Base-by-base conservation (phyloP, 2,329 filamentous ascomycete species). In the Nothophoma quercina region DNA sequence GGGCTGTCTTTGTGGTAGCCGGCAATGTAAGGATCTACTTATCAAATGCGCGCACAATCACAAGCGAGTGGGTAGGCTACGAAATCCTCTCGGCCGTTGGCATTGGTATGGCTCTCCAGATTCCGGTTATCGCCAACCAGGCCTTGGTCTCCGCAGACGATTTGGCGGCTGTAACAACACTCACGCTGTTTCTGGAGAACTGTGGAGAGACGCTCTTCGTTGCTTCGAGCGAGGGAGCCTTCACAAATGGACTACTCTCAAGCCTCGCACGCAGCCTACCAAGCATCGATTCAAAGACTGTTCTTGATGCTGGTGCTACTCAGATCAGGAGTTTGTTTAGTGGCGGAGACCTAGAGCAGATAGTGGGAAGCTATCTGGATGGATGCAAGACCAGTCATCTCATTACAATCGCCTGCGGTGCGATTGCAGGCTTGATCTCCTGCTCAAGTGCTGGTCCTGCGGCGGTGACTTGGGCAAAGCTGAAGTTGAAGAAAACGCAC, bases 21-120 rank as follows among this genome's bases (percentile, higher is more conserved):
- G 68, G 68, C 2, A 54, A 63, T 16, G 7, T 45, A 2, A 59
- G 36, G 19, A 67, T 69, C 3, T 65, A 78, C 71, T 44, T 78
- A 0, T 68, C 79, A 2, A 64, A 72, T 15, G 61, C 74, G 1
- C 57, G 62, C 28, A 76, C 78, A 3, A 57, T 72, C 0, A 65
- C 68, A 0, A 67, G 58, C 2, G 65, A 72, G 25, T 82, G 79
- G 79, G 76, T 81, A 18, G 80, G 79, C 7, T 82, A 77, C 61
- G 78, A 83, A 46, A 68, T 78, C 4, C 54, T 83, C 2, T 51
- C 73, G 4, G 81, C 79, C 16, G 64, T 75, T 3, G 77, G 79
- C 3, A 63, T 77, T 10, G 80, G 80, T 4, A 57, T 76, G 7
- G 63, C 62, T 19, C 65, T 78, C n/a, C 76, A 79, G 41, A 69